Evolutionary conservation across 129 eudicot species (phyloP).

Genomic region (Gnaphalium uliginosum): DNA sequence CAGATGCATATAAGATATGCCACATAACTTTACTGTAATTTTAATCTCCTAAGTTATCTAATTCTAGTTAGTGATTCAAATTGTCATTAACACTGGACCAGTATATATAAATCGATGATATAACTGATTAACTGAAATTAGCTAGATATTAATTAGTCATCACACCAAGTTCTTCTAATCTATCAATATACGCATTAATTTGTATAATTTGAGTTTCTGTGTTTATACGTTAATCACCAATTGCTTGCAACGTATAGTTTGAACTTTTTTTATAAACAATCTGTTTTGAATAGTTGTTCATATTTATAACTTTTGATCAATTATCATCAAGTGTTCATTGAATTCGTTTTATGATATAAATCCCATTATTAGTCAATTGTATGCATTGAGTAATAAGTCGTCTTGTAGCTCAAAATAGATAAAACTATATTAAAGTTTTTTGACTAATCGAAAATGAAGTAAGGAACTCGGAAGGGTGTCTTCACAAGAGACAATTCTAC

Average conservation of each 20-base stretch:
- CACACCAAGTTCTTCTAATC: background rate
- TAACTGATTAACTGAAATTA: background rate
- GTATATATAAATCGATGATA: background rate
- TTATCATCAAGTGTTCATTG: too few species aligned
- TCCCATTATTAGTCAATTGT: conserved; percentile 14
- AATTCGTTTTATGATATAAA: background rate
- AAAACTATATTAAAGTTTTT: conserved; percentile 4
- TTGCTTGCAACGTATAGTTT: too few species aligned
- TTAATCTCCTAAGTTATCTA: background rate
- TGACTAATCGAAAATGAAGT: conserved; percentile 23
- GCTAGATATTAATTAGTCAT: background rate
- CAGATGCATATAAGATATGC: too few species aligned
- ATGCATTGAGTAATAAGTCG: conserved; percentile 20
- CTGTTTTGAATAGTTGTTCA: too few species aligned
- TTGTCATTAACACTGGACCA: background rate
- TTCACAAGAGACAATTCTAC: conserved; percentile 18
- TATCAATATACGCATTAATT: too few species aligned
- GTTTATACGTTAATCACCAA: too few species aligned
- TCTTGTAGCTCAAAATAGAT: conserved; percentile 2
- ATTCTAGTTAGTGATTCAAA: too few species aligned
- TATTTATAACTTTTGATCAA: too few species aligned
- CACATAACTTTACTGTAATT: too few species aligned
- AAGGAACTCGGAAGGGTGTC: conserved; percentile 6
- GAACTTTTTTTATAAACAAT: too few species aligned
- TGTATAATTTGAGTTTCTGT: too few species aligned